These are phyloP conservation scores for Clarireedia monteithiana DNA, from an alignment of 2,329 filamentous ascomycete genomes.

Conservation along the genomic window DNA sequence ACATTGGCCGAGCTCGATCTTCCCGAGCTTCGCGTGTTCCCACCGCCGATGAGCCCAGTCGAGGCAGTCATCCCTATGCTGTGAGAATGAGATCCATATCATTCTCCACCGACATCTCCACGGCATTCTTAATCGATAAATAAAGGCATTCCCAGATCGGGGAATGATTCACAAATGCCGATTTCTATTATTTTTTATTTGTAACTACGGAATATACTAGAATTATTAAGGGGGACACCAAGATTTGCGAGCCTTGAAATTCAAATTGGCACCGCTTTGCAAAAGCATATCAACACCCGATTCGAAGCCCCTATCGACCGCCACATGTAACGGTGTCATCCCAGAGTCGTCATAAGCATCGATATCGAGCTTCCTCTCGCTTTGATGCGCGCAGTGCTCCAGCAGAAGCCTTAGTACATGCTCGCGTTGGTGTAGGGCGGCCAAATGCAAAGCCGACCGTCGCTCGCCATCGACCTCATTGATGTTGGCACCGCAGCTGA, in stretches of 20 bases:
- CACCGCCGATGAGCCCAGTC: too few species aligned
- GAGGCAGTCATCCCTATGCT: too few species aligned
- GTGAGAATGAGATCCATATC: too few species aligned
- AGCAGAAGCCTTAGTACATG: not conserved
- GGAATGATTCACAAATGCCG: too few species aligned
- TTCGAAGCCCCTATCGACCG: not conserved
- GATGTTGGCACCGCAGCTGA: not conserved
- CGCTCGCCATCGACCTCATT: not conserved
- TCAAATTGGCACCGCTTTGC: not conserved
- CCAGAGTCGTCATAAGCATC: not conserved
- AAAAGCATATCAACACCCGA: not conserved
- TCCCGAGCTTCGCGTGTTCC: too few species aligned
- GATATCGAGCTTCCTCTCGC: not conserved
- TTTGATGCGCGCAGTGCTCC: not conserved
- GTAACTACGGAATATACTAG: too few species aligned
- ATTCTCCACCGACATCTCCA: too few species aligned
- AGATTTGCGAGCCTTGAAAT: not conserved
- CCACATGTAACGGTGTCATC: not conserved
- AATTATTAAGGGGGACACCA: too few species aligned
- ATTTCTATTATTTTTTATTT: too few species aligned
- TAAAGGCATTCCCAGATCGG: too few species aligned
- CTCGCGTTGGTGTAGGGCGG: not conserved
- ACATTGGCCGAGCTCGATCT: too few species aligned
- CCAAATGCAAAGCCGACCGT: not conserved
- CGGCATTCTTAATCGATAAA: too few species aligned